Base-by-base conservation (phyloP, 768 basidiomycete genomes). In the Boletus pseudopeckii region DNA sequence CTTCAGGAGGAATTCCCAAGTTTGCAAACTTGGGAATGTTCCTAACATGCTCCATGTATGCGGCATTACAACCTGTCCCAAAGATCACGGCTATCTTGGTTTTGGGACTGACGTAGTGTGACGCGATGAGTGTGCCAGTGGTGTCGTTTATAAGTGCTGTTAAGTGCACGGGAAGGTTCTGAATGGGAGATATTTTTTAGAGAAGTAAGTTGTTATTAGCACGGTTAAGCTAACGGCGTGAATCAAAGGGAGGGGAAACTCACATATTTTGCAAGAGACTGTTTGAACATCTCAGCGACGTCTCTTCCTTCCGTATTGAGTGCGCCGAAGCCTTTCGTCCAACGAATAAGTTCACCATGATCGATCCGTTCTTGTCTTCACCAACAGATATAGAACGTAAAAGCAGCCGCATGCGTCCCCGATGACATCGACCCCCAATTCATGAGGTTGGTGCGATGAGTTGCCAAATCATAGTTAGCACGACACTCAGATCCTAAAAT, bases 241-340 rank as follows among this genome's bases (percentile, higher is more conserved):
- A 18, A 15, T 42, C 28, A 50, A 54, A n/a, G 56, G 40, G 33
- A 52, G 39, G 39, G 20, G 33, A 38, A 51, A 75, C 88, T 11
- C 50, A 93, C 92, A 65, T 81, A 76, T 77, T 88, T 90, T 52
- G 76, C 77, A 43, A 99, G 81, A 14, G 90, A 87, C 52, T 84
- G 72, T 45, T 84, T 82, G 76, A 99, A 96, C 92, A 99, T 95
- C 37, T 78, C 89, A 5, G 92, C 95, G 13, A 96, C 93, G 63
- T 99, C 92, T 50, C 81, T 76, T 17, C 95, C 95, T 71, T 98
- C 97, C 17, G 92, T 93, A 66, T 95, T 92, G 5, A 81, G 69
- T 0, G 90, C 90, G 32, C 93, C 93, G 63, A 98, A 98, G 58
- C 97, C 97, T 72, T 99, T 99, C n/a, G 97, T 99, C 97, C 97